A percentile compares a stretch with the other conserved stretches of the same genome.
These are phyloP conservation scores for Aspergillus cavernicola DNA, from an alignment of 495 filamentous ascomycete genomes.

Conservation along the genomic window DNA sequence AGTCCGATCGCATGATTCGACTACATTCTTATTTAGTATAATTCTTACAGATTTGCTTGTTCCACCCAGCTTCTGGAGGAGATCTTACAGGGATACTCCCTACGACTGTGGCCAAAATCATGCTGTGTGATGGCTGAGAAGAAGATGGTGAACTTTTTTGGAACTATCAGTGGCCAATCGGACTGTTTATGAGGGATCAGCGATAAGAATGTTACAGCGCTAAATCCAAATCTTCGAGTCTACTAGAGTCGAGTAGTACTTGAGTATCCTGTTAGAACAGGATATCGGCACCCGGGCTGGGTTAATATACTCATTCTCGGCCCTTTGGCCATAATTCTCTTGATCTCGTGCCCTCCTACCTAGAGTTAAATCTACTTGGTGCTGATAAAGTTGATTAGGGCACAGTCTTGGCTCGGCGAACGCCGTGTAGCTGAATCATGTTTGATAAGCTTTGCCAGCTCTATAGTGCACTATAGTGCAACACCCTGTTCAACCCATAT, in stretches of 20 bases:
- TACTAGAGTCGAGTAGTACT: too few relatives aligned
- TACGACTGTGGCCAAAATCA: background rate
- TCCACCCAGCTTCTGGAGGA: slow-evolving; percentile 3
- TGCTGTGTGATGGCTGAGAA: background rate
- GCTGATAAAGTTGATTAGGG: background rate
- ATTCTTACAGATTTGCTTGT: background rate
- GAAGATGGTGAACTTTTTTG: background rate
- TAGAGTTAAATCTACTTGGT: background rate
- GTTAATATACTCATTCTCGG: too few relatives aligned
- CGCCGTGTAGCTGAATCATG: slow-evolving; percentile 1
- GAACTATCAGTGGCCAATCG: slow-evolving; percentile 6
- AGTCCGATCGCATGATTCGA: slow-evolving; percentile 2
- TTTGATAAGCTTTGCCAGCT: slow-evolving; percentile 6
- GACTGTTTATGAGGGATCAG: background rate
- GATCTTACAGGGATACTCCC: background rate
- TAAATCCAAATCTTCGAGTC: too few relatives aligned
- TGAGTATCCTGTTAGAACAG: background rate
- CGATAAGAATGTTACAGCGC: slow-evolving; percentile 22
- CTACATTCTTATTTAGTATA: background rate
- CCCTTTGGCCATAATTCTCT: too few relatives aligned
- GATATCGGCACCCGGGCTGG: too few relatives aligned
- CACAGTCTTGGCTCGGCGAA: slow-evolving; percentile 7
- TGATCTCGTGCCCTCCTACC: too few relatives aligned
- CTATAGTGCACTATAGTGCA: too few relatives aligned
- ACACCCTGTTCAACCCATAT: too few relatives aligned